Conservation (phyloP, 2,329 filamentous ascomycete species). For the Ascochyta clinopodiicola region DNA sequence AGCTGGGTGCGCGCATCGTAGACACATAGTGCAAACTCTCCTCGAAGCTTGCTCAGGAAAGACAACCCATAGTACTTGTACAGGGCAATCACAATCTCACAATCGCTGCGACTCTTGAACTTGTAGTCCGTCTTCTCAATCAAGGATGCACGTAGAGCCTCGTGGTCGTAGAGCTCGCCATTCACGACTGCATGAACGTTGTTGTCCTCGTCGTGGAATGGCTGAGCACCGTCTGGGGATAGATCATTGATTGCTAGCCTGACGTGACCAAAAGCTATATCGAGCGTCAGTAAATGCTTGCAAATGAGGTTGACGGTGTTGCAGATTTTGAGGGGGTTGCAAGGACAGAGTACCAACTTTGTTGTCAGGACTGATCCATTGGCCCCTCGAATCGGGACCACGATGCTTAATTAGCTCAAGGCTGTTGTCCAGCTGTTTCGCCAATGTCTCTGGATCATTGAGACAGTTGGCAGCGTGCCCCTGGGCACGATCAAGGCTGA, state of each 20-base stretch:
- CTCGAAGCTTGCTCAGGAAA: conserved; percentile 56
- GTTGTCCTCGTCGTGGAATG: conserved; percentile 24
- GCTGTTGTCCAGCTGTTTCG: conserved; percentile 13
- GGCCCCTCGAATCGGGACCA: conserved; percentile 53
- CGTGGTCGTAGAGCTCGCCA: conserved; percentile 64
- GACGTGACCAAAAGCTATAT: conserved; percentile 26
- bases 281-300: conserved; percentile 6
- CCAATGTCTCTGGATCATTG: conserved; percentile 5
- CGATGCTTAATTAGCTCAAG: conserved; percentile 50
- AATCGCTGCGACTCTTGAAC: conserved; percentile 58
- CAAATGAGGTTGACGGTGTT: background rate
- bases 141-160: conserved; percentile 49
- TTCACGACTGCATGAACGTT: conserved; percentile 63
- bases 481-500: conserved; percentile 10
- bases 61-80: conserved; percentile 53
- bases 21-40: conserved; percentile 62
- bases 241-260: conserved; percentile 36
- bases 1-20: conserved; percentile 52
- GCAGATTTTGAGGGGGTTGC: background rate
- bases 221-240: conserved; percentile 24
- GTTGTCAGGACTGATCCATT: conserved; percentile 54
- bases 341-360: conserved; percentile 47
- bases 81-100: conserved; percentile 61
- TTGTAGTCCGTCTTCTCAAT: conserved; percentile 45
- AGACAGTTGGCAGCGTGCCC: conserved; percentile 1